phyloP scores from a whole-genome alignment of 495 filamentous ascomycete genomes.

The Staphylotrichum longicolle region DNA sequence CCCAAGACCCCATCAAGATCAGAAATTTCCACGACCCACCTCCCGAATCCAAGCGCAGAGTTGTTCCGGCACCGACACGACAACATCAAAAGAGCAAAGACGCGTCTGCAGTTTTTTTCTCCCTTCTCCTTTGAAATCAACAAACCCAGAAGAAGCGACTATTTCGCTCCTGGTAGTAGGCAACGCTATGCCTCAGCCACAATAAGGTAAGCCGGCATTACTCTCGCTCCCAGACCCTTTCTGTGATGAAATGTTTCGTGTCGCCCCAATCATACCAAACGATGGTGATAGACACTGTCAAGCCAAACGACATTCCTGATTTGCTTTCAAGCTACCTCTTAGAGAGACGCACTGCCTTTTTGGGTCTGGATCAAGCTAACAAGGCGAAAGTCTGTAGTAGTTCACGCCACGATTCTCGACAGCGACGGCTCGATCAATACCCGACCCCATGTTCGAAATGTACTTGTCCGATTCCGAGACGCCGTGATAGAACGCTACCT shows the following conservation, averaged over 20 bases:
- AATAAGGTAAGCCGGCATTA: constrained; percentile 33
- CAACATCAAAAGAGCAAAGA: constrained; percentile 14
- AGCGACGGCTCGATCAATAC: not conserved
- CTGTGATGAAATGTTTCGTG: constrained; percentile 76
- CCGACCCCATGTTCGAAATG: constrained; percentile 55
- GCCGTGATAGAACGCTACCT: constrained; percentile 41
- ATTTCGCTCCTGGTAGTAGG: not conserved
- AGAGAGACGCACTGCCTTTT: constrained; percentile 14
- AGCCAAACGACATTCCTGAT: constrained; percentile 89
- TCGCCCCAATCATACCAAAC: constrained; percentile 88
- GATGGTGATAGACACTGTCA: constrained; percentile 87
- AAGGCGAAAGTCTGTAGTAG: constrained; percentile 21
- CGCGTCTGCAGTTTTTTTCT: not conserved
- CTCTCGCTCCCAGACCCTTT: constrained; percentile 22
- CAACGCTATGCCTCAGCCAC: constrained; percentile 10
- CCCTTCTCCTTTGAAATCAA: too few species aligned
- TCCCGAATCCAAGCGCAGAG: constrained; percentile 3
- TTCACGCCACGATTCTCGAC: not conserved
- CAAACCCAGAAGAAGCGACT: not conserved
- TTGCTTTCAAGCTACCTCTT: constrained; percentile 9
- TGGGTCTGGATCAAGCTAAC: constrained; percentile 19
- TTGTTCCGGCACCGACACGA: constrained; percentile 20
- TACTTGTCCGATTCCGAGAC: constrained; percentile 68
- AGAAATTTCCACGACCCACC: constrained; percentile 6
- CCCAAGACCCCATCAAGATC: not conserved